A percentile compares a stretch with the other conserved stretches of the same genome.
Evolutionary conservation across 1,139 yeast genomes (phyloP).

Genomic region (Taiozyma sp.): DNA sequence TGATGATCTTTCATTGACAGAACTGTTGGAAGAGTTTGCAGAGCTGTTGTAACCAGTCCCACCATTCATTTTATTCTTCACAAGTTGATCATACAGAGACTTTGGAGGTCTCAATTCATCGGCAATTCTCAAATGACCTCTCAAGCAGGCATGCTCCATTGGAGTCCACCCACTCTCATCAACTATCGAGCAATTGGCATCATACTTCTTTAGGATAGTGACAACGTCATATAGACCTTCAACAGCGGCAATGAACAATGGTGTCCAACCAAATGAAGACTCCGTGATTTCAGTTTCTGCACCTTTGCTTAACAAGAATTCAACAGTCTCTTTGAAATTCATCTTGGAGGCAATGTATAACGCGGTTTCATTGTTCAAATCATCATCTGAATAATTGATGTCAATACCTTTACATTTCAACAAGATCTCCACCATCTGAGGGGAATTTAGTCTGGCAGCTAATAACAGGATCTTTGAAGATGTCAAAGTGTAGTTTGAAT

Average conservation of each 20-base stretch:
- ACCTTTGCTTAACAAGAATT: slow-evolving; percentile 48
- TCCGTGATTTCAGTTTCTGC: slow-evolving; percentile 82
- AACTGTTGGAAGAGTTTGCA: slow-evolving; percentile 8
- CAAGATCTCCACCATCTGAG: slow-evolving; percentile 51
- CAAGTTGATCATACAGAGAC: slow-evolving; percentile 14
- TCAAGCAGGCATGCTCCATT: slow-evolving; percentile 88
- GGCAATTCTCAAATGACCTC: slow-evolving; percentile 81
- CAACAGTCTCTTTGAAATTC: slow-evolving; percentile 50
- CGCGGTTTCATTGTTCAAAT: slow-evolving; percentile 67
- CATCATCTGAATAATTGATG: slow-evolving; percentile 57
- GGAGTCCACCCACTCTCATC: slow-evolving; percentile 97
- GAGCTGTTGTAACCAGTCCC: slow-evolving; percentile 3
- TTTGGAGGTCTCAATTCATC: slow-evolving; percentile 39
- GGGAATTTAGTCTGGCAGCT: slow-evolving; percentile 68
- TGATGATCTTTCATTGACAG: slow-evolving; percentile 5
- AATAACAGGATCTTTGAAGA: slow-evolving; percentile 56
- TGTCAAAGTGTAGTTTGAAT: slow-evolving; percentile 35
- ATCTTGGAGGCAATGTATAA: slow-evolving; percentile 74
- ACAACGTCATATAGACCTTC: slow-evolving; percentile 71
- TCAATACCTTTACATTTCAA: slow-evolving; percentile 56
- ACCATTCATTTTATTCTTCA: slow-evolving; percentile 6
- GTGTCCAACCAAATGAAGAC: slow-evolving; percentile 88
- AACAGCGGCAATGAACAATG: slow-evolving; percentile 85
- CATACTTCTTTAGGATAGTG: slow-evolving; percentile 45
- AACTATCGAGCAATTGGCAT: slow-evolving; percentile 49